phyloP scores from a whole-genome alignment of 2,329 filamentous ascomycete genomes.

The Tolypocladium endophyticum region DNA sequence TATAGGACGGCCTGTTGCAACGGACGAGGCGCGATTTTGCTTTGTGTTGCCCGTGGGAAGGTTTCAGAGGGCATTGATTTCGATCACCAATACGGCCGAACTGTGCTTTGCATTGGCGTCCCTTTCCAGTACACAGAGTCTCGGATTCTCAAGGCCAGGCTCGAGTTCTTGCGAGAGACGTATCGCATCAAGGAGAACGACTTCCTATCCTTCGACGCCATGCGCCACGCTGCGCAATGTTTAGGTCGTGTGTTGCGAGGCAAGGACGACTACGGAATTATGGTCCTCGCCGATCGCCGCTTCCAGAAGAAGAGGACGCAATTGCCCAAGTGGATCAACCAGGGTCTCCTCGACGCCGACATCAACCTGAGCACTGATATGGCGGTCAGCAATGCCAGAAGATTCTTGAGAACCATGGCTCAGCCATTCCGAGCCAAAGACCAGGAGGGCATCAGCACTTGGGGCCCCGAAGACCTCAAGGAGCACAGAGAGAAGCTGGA shows the following conservation, averaged over 20 bases:
- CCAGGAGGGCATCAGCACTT: constrained; percentile 88
- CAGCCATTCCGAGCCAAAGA: constrained; percentile 75
- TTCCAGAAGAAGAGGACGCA: constrained; percentile 88
- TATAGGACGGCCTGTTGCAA: constrained; percentile 98
- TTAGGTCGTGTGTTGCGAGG: constrained; percentile 87
- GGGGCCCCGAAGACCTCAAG: constrained; percentile 72
- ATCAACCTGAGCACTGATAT: constrained; percentile 92
- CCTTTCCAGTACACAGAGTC: constrained; percentile 99
- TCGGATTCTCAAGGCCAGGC: constrained; percentile 84
- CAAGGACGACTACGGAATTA: constrained; percentile 99
- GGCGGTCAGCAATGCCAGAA: constrained; percentile 79
- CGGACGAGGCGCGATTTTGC: constrained; percentile 80
- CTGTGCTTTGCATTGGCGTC: constrained; percentile 91
- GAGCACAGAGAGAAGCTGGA: constrained; percentile 68
- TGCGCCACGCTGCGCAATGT: constrained; percentile 97
- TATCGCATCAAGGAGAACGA: constrained; percentile 96
- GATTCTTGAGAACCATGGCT: constrained; percentile 84
- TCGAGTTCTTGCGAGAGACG: constrained; percentile 93
- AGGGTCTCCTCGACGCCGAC: constrained; percentile 75
- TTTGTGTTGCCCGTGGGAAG: constrained; percentile 94
- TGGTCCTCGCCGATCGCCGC: constrained; percentile 90
- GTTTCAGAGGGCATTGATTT: constrained; percentile 99
- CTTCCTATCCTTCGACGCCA: constrained; percentile 96
- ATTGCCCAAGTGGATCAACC: constrained; percentile 92
- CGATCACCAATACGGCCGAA: constrained; percentile 94